Percentiles rank a stretch among this genome's conserved stretches.
phyloP scores from a whole-genome alignment of 768 basidiomycete species.

The Rhodotorula sphaerocarpa region DNA sequence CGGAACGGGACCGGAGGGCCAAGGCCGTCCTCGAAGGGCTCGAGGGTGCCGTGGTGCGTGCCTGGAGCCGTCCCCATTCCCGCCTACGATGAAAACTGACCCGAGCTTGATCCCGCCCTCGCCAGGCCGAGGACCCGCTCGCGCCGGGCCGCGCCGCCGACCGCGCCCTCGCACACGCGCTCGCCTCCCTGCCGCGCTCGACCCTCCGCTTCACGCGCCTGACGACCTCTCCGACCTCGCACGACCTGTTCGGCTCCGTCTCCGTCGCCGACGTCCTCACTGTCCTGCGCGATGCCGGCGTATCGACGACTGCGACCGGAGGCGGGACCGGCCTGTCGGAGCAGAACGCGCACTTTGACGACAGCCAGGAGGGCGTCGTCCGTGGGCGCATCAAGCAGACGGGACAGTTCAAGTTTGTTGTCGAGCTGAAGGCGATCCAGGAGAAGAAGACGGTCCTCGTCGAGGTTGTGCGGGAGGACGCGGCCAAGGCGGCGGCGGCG shows the following conservation, averaged over 20 bases:
- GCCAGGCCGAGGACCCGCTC: constrained; percentile 15
- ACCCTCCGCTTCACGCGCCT: constrained; percentile 15
- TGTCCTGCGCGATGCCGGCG: constrained; percentile 4
- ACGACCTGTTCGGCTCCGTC: constrained; percentile 32
- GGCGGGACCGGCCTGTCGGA: background rate
- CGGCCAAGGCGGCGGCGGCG: background rate
- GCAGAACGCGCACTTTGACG: background rate
- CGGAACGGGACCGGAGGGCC: constrained; percentile 1
- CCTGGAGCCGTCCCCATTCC: too few species aligned
- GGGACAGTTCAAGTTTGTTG: constrained; percentile 16
- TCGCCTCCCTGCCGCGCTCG: background rate
- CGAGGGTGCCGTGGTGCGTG: constrained; percentile 6
- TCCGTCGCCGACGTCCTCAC: constrained; percentile 10
- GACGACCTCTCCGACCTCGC: constrained; percentile 23
- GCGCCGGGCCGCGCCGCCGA: constrained; percentile 5
- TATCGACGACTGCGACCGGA: background rate
- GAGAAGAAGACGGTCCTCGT: background rate
- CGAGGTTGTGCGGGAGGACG: background rate
- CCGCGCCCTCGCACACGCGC: constrained; percentile 10
- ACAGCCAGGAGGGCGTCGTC: constrained; percentile 13
- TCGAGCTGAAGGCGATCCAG: background rate
- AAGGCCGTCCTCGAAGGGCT: constrained; percentile 3
- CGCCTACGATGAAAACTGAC: background rate
- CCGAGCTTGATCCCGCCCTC: too few species aligned
- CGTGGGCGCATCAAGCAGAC: constrained; percentile 23